A percentile compares a stretch with the other conserved stretches of the same genome.
These are phyloP conservation scores for Citrus reticulata DNA, from an alignment of 345 rosid genomes.

Conservation along the genomic window DNA sequence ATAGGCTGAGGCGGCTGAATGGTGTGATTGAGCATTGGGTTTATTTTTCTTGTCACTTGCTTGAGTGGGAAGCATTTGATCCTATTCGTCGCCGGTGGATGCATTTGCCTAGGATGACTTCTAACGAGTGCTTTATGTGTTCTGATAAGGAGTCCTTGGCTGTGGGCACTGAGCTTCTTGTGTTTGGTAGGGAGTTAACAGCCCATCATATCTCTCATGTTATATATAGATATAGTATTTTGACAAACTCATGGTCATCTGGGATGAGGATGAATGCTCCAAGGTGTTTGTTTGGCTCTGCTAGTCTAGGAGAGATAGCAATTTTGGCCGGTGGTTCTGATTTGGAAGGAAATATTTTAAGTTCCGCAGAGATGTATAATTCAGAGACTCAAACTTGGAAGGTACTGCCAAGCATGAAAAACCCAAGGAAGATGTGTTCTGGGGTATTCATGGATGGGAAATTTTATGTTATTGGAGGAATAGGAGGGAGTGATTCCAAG, in stretches of 20 bases:
- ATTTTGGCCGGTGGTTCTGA: constrained; percentile 91
- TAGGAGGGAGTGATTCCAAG: constrained; percentile 46
- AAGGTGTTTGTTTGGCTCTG: constrained; percentile 92
- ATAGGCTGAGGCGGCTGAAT: constrained; percentile 49
- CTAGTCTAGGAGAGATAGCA: constrained; percentile 83
- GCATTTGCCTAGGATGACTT: constrained; percentile 78
- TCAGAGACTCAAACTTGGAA: constrained; percentile 70
- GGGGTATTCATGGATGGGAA: constrained; percentile 91
- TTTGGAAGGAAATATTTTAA: constrained; percentile 51
- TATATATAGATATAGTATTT: constrained; percentile 75
- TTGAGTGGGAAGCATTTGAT: constrained; percentile 93
- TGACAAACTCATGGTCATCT: constrained; percentile 77
- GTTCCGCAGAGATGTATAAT: constrained; percentile 81
- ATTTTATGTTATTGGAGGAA: constrained; percentile 88
- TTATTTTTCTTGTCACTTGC: constrained; percentile 76
- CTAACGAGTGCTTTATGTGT: constrained; percentile 63
- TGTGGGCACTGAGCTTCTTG: constrained; percentile 92
- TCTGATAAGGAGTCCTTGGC: constrained; percentile 89
- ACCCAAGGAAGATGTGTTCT: constrained; percentile 87
- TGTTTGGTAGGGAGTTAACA: constrained; percentile 65
- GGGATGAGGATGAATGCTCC: constrained; percentile 82
- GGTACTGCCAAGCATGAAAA: constrained; percentile 72
- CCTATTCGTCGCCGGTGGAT: constrained; percentile 69
- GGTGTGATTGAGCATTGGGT: constrained; percentile 85
- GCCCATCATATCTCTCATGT: constrained; percentile 37